Evolutionary conservation across 2,329 filamentous ascomycete species (phyloP).

Genomic region (Bipolaris cookei): DNA sequence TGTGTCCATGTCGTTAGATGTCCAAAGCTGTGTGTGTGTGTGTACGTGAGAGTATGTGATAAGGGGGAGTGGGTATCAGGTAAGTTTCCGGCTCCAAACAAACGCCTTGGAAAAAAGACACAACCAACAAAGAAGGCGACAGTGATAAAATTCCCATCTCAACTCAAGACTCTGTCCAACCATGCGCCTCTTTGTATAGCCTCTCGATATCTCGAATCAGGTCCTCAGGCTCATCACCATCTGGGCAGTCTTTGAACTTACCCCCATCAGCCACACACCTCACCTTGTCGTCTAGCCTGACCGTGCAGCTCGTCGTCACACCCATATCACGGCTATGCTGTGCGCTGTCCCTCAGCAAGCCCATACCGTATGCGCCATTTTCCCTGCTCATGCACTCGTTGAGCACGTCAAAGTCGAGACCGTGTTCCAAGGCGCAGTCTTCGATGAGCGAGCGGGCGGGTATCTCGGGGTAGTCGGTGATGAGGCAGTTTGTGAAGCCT

Average conservation of each 20-base stretch:
- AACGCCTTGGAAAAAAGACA: not conserved
- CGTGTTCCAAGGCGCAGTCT: conserved; percentile 89
- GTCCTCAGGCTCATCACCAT: conserved; percentile 70
- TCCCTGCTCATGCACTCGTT: conserved; percentile 83
- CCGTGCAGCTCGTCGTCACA: conserved; percentile 57
- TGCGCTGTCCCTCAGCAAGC: conserved; percentile 72
- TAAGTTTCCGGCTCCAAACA: not conserved
- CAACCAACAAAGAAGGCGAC: not conserved
- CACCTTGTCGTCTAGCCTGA: conserved; percentile 73
- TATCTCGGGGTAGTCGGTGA: conserved; percentile 75
- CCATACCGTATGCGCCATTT: conserved; percentile 72
- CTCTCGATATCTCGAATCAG: conserved; percentile 79
- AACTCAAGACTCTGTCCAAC: conserved; percentile 33
- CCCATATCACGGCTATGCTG: conserved; percentile 61
- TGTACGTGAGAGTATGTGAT: not conserved
- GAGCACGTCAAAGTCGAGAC: conserved; percentile 79
- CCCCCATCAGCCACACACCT: conserved; percentile 85
- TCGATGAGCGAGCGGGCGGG: conserved; percentile 79
- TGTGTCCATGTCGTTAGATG: conserved; percentile 2
- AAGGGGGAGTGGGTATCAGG: conserved; percentile 7
- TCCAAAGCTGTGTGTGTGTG: not conserved
- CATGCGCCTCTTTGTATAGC: conserved; percentile 57
- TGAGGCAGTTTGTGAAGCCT: conserved; percentile 91
- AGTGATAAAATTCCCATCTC: not conserved
- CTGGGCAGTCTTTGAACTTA: conserved; percentile 79